A percentile compares a stretch with the other conserved stretches of the same genome.
Conservation (phyloP, 768 basidiomycete species). For the Strobilomyces confusus region DNA sequence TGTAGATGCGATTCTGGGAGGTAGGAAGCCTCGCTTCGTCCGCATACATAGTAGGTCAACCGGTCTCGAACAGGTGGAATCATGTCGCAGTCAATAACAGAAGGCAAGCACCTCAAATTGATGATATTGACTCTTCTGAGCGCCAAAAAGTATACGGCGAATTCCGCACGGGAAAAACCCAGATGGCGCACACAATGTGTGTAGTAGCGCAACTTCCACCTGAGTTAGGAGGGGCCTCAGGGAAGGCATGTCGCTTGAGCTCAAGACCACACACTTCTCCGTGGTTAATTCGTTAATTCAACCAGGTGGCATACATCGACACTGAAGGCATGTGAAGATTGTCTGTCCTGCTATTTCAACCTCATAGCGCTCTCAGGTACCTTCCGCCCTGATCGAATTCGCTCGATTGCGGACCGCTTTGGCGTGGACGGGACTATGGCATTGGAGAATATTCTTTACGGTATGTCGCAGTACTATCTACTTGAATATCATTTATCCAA, state of each 20-base stretch:
- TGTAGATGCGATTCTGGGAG: constrained; percentile 86
- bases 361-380: constrained; percentile 53
- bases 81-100: constrained; percentile 90
- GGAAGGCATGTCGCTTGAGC: constrained; percentile 52
- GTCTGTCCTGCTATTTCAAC: constrained; percentile 10
- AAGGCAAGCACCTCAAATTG: constrained; percentile 46
- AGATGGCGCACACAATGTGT: constrained; percentile 93
- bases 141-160: constrained; percentile 78
- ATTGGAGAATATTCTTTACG: constrained; percentile 89
- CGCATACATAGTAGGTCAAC: background rate
- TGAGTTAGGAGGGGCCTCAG: constrained; percentile 87
- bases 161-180: constrained; percentile 94
- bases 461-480: constrained; percentile 32
- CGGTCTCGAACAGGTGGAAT: constrained; percentile 58
- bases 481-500: constrained; percentile 5
- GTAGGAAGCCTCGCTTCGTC: constrained; percentile 35
- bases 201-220: constrained; percentile 85
- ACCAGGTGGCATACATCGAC: constrained; percentile 86
- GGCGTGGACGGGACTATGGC: constrained; percentile 88
- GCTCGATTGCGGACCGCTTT: constrained; percentile 87
- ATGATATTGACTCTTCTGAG: background rate
- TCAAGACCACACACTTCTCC: background rate
- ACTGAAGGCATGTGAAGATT: constrained; percentile 57
- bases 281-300: background rate
- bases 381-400: constrained; percentile 91